Evolutionary conservation across 768 basidiomycete genomes (phyloP).

Genomic region (Lentinula raphanica): DNA sequence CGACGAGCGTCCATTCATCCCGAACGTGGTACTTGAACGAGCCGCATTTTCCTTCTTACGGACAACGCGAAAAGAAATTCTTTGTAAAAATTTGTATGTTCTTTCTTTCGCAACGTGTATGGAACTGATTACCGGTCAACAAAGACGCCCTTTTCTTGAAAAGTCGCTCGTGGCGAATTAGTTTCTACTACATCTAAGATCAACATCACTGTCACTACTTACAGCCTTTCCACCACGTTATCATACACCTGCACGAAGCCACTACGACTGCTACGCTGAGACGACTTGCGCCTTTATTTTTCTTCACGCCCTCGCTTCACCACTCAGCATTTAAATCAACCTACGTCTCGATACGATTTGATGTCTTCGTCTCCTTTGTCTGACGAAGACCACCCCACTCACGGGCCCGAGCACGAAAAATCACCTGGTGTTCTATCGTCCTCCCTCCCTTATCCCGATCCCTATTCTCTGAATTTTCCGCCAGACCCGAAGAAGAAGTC

Average conservation of each 20-base stretch:
- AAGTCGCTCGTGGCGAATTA: background rate
- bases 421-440: background rate
- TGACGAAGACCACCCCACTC: background rate
- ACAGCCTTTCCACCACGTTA: background rate
- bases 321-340: background rate
- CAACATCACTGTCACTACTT: background rate
- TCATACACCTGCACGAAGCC: background rate
- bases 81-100: conserved; percentile 6
- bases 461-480: background rate
- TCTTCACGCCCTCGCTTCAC: background rate
- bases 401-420: background rate
- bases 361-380: background rate
- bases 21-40: background rate
- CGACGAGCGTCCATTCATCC: background rate
- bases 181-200: conserved; percentile 1
- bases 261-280: too few relatives aligned
- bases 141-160: conserved; percentile 3
- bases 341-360: background rate
- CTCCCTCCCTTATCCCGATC: conserved; percentile 8
- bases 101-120: conserved; percentile 8
- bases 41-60: background rate
- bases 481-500: conserved; percentile 29
- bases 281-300: background rate
- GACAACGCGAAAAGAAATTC: background rate
- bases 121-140: background rate